These are phyloP conservation scores for Aspergillus mulundensis DNA, from an alignment of 495 filamentous ascomycete species.

Conservation along the genomic window DNA sequence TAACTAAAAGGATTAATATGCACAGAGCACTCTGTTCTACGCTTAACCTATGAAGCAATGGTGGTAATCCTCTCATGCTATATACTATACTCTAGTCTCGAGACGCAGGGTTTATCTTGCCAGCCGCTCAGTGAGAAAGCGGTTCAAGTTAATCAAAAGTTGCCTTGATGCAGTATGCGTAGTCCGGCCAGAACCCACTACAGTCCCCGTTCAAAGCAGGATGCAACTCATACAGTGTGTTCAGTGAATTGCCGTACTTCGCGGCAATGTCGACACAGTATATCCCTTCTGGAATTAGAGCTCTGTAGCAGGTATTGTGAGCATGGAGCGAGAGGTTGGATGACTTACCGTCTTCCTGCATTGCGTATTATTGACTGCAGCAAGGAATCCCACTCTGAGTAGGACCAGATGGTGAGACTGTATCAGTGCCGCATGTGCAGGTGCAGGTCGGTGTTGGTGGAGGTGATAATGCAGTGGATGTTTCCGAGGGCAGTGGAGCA, in stretches of 20 bases:
- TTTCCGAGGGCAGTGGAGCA: background rate
- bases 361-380: too few relatives aligned
- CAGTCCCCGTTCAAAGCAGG: constrained; percentile 2
- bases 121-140: too few relatives aligned
- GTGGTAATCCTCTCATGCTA: too few relatives aligned
- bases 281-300: background rate
- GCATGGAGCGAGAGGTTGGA: background rate
- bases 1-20: too few relatives aligned
- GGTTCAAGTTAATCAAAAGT: too few relatives aligned
- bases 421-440: background rate
- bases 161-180: background rate
- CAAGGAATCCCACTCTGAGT: background rate
- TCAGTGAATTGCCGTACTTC: background rate
- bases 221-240: background rate
- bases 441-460: background rate
- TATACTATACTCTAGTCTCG: too few relatives aligned
- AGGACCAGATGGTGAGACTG: too few relatives aligned
- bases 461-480: background rate
- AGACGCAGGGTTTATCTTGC: too few relatives aligned
- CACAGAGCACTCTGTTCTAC: too few relatives aligned
- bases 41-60: too few relatives aligned
- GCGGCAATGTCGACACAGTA: constrained; percentile 1
- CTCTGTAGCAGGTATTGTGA: background rate
- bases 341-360: background rate
- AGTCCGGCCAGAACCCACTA: background rate